phyloP scores from a whole-genome alignment of 345 rosid genomes.

The Camelina neglecta region DNA sequence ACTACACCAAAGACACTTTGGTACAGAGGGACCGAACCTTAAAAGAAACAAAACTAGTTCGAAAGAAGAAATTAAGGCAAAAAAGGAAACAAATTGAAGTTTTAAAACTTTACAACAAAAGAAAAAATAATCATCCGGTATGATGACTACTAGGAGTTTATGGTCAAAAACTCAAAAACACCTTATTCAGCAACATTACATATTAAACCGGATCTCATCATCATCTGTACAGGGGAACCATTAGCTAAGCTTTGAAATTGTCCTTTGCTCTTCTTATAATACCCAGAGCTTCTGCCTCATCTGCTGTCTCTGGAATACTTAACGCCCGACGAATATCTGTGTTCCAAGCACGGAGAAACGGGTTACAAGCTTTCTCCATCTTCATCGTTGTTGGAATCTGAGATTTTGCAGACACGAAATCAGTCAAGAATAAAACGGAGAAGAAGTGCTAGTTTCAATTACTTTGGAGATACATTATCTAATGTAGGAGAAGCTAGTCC shows the following conservation, averaged over 20 bases:
- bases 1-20: background rate
- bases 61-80: background rate
- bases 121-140: background rate
- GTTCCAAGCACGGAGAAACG: slow-evolving; percentile 78
- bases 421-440: slow-evolving; percentile 2
- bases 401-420: background rate
- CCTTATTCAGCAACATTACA: slow-evolving; percentile 12
- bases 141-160: background rate
- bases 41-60: background rate
- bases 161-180: background rate
- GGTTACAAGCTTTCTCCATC: slow-evolving; percentile 85
- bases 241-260: slow-evolving; percentile 53
- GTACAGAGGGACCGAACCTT: background rate
- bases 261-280: slow-evolving; percentile 74
- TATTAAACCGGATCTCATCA: slow-evolving; percentile 7
- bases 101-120: background rate
- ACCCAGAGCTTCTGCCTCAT: slow-evolving; percentile 71
- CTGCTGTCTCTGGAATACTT: slow-evolving; percentile 60
- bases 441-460: background rate
- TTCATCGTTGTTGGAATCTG: slow-evolving; percentile 83
- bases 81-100: too few species aligned
- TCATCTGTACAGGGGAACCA: background rate
- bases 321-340: slow-evolving; percentile 63
- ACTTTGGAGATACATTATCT: background rate
- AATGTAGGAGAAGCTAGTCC: background rate